Conservation (phyloP, 192 early-diverging fungal species). For the Linnemannia zychae region DNA sequence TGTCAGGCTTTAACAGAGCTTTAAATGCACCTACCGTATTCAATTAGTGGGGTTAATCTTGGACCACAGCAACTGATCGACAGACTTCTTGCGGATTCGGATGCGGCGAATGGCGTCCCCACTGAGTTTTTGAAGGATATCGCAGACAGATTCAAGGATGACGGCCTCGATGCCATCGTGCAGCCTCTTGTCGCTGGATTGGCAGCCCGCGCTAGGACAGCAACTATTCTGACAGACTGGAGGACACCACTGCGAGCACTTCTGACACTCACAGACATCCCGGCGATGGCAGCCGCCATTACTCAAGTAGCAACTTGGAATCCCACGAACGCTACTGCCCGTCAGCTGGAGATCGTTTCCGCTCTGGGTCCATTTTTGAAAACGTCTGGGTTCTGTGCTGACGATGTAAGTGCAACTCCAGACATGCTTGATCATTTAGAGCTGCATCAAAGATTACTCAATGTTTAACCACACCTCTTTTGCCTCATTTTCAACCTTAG, state of each 20-base stretch:
- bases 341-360: constrained; percentile 71
- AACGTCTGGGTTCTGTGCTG: constrained; percentile 64
- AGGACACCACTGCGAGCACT: constrained; percentile 37
- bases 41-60: constrained; percentile 32
- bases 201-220: constrained; percentile 46
- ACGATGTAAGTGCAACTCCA: constrained; percentile 55
- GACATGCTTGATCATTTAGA: neutral
- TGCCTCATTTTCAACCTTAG: constrained; percentile 45
- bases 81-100: constrained; percentile 64
- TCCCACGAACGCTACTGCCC: constrained; percentile 65
- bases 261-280: constrained; percentile 57
- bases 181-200: constrained; percentile 66
- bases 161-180: constrained; percentile 74
- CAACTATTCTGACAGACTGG: constrained; percentile 49
- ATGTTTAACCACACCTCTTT: neutral
- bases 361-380: constrained; percentile 83
- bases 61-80: constrained; percentile 63
- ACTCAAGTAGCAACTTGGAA: constrained; percentile 67
- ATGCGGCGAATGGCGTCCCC: constrained; percentile 74
- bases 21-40: neutral
- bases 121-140: constrained; percentile 75
- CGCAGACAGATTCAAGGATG: constrained; percentile 69
- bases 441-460: too few species aligned
- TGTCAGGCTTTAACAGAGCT: neutral
- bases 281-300: constrained; percentile 69